A percentile compares a stretch with the other conserved stretches of the same genome.
These are phyloP conservation scores for Hydnomerulius pinastri DNA, from an alignment of 768 basidiomycete genomes.

Conservation along the genomic window DNA sequence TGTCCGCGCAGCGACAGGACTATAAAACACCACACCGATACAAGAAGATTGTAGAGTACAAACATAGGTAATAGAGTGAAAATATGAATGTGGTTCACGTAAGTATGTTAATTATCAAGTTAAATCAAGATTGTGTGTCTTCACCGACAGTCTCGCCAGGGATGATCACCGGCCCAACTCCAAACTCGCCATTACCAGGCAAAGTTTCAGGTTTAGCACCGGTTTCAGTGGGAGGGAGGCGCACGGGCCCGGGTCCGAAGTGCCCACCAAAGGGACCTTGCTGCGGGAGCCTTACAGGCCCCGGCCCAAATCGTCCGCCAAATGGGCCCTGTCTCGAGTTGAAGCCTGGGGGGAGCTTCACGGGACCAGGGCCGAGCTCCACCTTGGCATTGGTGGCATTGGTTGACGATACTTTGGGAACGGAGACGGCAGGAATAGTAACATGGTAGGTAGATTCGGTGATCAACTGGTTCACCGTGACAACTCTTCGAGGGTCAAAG, in stretches of 20 bases:
- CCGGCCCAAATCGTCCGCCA: conserved; percentile 23
- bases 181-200: conserved; percentile 31
- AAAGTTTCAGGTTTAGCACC: conserved; percentile 22
- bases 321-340: conserved; percentile 9
- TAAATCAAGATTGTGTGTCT: conserved; percentile 6
- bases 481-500: conserved; percentile 37
- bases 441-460: conserved; percentile 28
- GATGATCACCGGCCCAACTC: conserved; percentile 25
- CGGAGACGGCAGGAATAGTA: conserved; percentile 21
- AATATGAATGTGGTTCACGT: no score
- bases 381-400: conserved; percentile 10
- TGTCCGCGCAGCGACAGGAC: neutral
- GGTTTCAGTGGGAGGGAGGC: conserved; percentile 20
- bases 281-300: conserved; percentile 17
- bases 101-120: neutral
- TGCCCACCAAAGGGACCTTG: conserved; percentile 12
- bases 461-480: conserved; percentile 34
- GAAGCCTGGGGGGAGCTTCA: conserved; percentile 9
- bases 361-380: conserved; percentile 20
- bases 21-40: conserved; percentile 9
- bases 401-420: conserved; percentile 13
- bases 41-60: neutral
- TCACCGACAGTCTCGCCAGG: conserved; percentile 30
- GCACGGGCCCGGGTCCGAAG: conserved; percentile 20
- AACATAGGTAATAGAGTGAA: neutral